These are phyloP conservation scores for Akanthomyces muscarius DNA, from an alignment of 2,329 filamentous ascomycete genomes.

Conservation along the genomic window DNA sequence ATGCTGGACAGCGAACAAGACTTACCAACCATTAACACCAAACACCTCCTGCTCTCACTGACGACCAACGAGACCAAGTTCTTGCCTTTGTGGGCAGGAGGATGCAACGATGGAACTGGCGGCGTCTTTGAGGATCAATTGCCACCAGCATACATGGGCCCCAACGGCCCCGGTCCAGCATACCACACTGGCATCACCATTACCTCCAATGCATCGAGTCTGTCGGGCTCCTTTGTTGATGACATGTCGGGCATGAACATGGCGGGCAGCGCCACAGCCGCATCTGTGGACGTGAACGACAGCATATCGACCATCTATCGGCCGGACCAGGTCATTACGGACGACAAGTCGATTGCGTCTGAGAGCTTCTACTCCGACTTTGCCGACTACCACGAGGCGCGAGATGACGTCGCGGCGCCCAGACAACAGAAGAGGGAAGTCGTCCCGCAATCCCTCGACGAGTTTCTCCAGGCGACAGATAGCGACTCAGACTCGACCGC, in stretches of 20 bases:
- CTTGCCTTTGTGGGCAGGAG: conserved; percentile 63
- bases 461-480: conserved; percentile 21
- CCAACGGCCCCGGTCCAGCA: conserved; percentile 43
- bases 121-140: conserved; percentile 43
- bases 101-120: conserved; percentile 47
- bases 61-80: conserved; percentile 56
- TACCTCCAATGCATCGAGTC: conserved; percentile 31
- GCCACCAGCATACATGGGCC: conserved; percentile 41
- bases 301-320: conserved; percentile 36
- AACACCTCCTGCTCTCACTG: conserved; percentile 50
- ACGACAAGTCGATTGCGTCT: conserved; percentile 31
- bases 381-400: conserved; percentile 33
- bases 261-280: conserved; percentile 30
- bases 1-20: neutral
- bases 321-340: conserved; percentile 30
- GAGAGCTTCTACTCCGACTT: conserved; percentile 34
- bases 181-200: conserved; percentile 44
- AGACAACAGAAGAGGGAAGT: conserved; percentile 25
- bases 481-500: conserved; percentile 11
- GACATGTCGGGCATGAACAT: conserved; percentile 33
- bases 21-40: conserved; percentile 29
- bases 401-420: conserved; percentile 30
- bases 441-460: conserved; percentile 18
- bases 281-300: conserved; percentile 37
- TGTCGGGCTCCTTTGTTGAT: conserved; percentile 33